phyloP scores from a whole-genome alignment of 805 yeast genomes.

The Naumovozyma baii region DNA sequence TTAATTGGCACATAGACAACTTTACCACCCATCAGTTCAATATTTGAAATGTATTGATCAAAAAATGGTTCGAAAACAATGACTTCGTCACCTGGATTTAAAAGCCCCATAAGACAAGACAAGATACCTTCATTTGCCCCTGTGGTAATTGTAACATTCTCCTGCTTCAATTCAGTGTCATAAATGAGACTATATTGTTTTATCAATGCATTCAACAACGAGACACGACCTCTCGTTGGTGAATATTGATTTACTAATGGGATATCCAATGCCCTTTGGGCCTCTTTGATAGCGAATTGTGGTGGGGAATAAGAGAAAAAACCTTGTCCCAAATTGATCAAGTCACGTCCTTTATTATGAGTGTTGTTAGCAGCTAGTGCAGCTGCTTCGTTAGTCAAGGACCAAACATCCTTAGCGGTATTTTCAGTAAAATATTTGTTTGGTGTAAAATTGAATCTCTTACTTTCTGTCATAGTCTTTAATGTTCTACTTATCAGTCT shows the following conservation, averaged over 20 bases:
- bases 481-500: not conserved
- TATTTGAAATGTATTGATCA: conserved; percentile 91
- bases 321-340: conserved; percentile 91
- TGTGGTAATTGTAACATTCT: conserved; percentile 64
- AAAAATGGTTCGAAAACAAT: conserved; percentile 95
- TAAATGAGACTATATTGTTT: conserved; percentile 62
- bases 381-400: conserved; percentile 90
- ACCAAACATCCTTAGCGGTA: conserved; percentile 86
- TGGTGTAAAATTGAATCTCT: conserved; percentile 11
- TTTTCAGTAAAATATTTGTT: conserved; percentile 47
- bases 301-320: conserved; percentile 96
- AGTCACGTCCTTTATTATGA: conserved; percentile 56
- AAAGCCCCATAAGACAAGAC: conserved; percentile 72
- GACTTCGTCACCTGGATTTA: conserved; percentile 85
- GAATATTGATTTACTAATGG: conserved; percentile 87
- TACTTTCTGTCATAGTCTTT: not conserved
- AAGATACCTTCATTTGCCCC: conserved; percentile 97
- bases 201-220: conserved; percentile 59
- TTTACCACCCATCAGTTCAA: conserved; percentile 88
- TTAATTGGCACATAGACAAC: conserved; percentile 78
- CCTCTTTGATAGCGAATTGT: conserved; percentile 78
- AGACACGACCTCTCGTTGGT: conserved; percentile 79
- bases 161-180: conserved; percentile 38
- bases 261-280: conserved; percentile 58
- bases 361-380: conserved; percentile 53